Conservation (phyloP, 2,329 filamentous ascomycete genomes). For the Zasmidium cellare region DNA sequence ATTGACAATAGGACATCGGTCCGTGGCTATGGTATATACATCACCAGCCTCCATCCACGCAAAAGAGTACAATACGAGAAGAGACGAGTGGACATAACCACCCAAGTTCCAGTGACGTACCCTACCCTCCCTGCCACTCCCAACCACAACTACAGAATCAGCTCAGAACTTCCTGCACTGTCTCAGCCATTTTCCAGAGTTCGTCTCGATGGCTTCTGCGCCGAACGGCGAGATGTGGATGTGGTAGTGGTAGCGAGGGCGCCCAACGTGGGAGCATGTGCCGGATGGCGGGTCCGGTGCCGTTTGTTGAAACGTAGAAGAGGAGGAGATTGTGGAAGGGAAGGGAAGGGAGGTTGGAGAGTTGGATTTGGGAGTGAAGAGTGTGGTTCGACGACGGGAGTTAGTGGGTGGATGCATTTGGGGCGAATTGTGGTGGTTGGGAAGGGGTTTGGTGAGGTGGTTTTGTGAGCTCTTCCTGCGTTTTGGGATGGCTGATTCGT, state of each 20-base stretch:
- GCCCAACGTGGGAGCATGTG: background rate
- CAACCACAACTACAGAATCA: background rate
- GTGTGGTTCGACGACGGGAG: background rate
- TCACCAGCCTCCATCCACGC: background rate
- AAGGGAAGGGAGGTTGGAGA: background rate
- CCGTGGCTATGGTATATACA: no score
- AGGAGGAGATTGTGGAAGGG: no score
- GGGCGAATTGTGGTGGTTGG: background rate
- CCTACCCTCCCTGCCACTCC: no score
- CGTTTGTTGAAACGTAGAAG: no score
- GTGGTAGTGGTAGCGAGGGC: background rate
- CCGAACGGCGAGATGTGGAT: background rate
- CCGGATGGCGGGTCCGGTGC: background rate
- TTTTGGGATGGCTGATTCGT: no score
- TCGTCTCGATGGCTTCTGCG: background rate
- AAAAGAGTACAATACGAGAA: background rate
- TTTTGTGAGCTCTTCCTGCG: no score
- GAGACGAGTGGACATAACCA: no score
- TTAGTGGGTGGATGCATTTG: background rate
- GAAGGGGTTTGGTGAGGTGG: background rate
- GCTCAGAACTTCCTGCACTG: background rate
- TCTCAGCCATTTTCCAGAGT: background rate
- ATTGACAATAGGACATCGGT: no score
- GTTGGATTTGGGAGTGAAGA: background rate
- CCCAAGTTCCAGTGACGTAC: no score